Conservation (phyloP, 2,329 filamentous ascomycete genomes). For the Thelonectria discophora region DNA sequence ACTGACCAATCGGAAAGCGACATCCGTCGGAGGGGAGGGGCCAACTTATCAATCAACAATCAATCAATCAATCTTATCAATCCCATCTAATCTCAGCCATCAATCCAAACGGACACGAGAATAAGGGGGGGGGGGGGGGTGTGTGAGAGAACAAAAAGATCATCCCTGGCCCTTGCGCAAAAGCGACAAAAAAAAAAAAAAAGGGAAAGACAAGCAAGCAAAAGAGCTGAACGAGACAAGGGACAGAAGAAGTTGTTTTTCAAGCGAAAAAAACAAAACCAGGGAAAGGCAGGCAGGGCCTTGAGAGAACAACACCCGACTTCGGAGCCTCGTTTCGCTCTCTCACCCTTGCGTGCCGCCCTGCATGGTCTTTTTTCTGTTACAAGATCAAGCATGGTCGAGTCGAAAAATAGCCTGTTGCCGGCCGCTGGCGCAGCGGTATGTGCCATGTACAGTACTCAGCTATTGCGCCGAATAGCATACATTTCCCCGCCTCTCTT, state of each 20-base stretch:
- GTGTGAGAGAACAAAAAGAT: slow-evolving; percentile 7
- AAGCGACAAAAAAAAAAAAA: neutral
- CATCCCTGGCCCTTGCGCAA: neutral
- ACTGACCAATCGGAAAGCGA: slow-evolving; percentile 34
- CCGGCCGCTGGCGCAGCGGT: neutral
- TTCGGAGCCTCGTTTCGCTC: slow-evolving; percentile 26
- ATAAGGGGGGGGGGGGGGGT: slow-evolving; percentile 11
- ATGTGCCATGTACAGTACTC: no score
- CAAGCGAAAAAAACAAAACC: neutral
- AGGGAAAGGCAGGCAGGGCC: no score
- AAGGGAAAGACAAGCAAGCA: no score
- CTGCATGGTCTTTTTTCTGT: slow-evolving; percentile 15
- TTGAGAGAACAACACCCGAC: slow-evolving; percentile 26
- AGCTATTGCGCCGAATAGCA: no score
- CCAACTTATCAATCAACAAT: slow-evolving; percentile 18
- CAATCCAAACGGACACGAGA: slow-evolving; percentile 20
- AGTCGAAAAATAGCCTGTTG: slow-evolving; percentile 5
- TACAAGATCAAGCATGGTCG: slow-evolving; percentile 11
- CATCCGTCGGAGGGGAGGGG: no score
- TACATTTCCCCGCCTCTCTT: neutral
- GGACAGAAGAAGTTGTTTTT: neutral
- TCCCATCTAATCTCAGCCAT: slow-evolving; percentile 43
- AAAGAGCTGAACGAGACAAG: neutral
- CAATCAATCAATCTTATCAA: slow-evolving; percentile 38
- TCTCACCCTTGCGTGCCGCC: slow-evolving; percentile 16